These are phyloP conservation scores for Truncatella angustata DNA, from an alignment of 2,329 filamentous ascomycete genomes.

Conservation along the genomic window DNA sequence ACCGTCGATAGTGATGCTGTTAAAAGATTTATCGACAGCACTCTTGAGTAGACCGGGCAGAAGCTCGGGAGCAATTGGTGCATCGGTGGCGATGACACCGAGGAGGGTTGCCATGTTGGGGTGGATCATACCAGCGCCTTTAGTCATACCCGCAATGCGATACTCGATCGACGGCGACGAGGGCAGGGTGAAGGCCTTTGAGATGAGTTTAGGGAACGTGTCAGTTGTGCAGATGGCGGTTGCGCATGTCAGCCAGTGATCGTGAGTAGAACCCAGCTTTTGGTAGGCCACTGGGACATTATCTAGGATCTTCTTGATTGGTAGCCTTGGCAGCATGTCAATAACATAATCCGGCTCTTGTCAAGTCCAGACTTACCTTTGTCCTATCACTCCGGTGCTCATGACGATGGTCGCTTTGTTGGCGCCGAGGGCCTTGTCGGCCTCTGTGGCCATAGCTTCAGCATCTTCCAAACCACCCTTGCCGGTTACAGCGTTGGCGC, in stretches of 20 bases:
- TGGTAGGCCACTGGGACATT: conserved; percentile 76
- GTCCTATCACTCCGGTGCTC: conserved; percentile 97
- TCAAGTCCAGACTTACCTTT: conserved; percentile 54
- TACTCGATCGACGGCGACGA: conserved; percentile 75
- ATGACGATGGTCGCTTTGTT: conserved; percentile 77
- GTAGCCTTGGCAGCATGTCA: conserved; percentile 59
- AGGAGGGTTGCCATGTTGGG: conserved; percentile 98
- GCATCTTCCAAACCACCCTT: conserved; percentile 88
- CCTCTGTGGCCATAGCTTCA: conserved; percentile 73
- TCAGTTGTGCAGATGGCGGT: conserved; percentile 97
- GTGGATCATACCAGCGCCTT: conserved; percentile 98
- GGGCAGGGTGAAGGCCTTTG: conserved; percentile 78
- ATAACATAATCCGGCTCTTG: background rate
- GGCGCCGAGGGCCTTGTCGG: conserved; percentile 62
- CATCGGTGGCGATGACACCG: conserved; percentile 89
- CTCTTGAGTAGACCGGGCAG: conserved; percentile 69
- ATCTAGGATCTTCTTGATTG: conserved; percentile 84
- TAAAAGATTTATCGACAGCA: conserved; percentile 84
- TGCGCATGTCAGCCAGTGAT: conserved; percentile 83
- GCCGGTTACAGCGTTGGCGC: conserved; percentile 95
- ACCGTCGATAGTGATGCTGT: conserved; percentile 94
- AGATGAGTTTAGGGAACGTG: conserved; percentile 95
- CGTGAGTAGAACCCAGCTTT: conserved; percentile 71
- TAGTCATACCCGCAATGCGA: conserved; percentile 89
- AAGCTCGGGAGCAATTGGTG: conserved; percentile 66